Conservation (phyloP, 805 yeast species). For the Nakazawaea ernobii region DNA sequence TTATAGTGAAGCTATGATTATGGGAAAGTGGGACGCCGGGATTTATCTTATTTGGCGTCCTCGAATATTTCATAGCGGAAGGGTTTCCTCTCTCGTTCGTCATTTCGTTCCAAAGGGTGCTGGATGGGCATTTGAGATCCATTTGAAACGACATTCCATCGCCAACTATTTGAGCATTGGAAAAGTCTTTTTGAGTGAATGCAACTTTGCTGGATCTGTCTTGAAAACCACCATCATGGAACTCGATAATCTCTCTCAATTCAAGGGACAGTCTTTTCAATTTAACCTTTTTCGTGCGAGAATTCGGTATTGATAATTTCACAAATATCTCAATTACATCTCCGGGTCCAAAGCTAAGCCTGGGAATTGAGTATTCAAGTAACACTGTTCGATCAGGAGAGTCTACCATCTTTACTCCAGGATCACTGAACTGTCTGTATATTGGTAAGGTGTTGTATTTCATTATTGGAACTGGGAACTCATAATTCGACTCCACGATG, state of each 20-base stretch:
- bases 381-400: slow-evolving; percentile 45
- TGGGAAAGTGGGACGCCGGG: slow-evolving; percentile 29
- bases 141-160: slow-evolving; percentile 23
- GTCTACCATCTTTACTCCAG: slow-evolving; percentile 34
- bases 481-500: slow-evolving; percentile 15
- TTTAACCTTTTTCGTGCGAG: slow-evolving; percentile 21
- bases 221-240: slow-evolving; percentile 39
- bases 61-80: background rate
- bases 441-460: slow-evolving; percentile 53
- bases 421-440: slow-evolving; percentile 48
- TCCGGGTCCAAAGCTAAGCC: slow-evolving; percentile 52
- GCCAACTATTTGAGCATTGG: slow-evolving; percentile 19
- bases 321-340: slow-evolving; percentile 38
- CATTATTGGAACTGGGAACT: slow-evolving; percentile 49
- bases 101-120: slow-evolving; percentile 13
- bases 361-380: slow-evolving; percentile 40
- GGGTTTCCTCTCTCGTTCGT: background rate
- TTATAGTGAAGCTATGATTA: slow-evolving; percentile 44
- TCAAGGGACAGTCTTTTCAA: slow-evolving; percentile 42
- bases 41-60: slow-evolving; percentile 16
- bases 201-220: slow-evolving; percentile 4
- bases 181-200: slow-evolving; percentile 9
- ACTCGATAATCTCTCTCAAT: slow-evolving; percentile 47
- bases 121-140: slow-evolving; percentile 26
- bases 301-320: slow-evolving; percentile 22